Evolutionary conservation across 495 filamentous ascomycete genomes (phyloP), one percentile per base, ranked within the genome.

Genomic region (Penicillium psychrofluorescens): DNA sequence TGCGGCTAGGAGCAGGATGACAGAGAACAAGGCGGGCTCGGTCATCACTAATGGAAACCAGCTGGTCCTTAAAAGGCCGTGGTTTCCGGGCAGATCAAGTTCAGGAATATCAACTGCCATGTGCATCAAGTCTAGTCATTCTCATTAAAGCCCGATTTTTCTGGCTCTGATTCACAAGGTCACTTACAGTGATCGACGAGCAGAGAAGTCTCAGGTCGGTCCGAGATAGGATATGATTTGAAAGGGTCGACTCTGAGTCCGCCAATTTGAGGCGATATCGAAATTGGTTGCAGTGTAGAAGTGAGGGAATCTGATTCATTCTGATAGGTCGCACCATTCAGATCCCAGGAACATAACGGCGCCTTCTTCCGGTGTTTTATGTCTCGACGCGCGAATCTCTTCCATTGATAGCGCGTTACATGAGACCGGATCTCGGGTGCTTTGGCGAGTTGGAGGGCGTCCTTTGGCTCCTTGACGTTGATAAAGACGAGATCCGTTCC

Each of bases 51-150:
- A 51, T 5, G 71, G 71, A 41, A 71, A 70, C 67, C 70, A 75
- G n/a, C 46, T 47, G 14, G 66, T 61, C 28, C 71, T 55, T 15
- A 76, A 55, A 8, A 67, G 63, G 12, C 59, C 66, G 7, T 38
- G 50, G 22, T 56, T 54, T 1, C 54, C 58, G 9, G 56, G 54
- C 15, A 54, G 54, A 36, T 72, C 70, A 13, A 76, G 54, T 35
- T 72, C 66, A 12, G 70, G 72, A 11, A 75, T 71, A 45, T 72
- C 66, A 16, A 64, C 54, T 14, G 66, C 71, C 61, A 75, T 64
- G 50, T 61, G 51, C 8, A 61, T 43, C n/a, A 71, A 48, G 47
- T 74, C 67, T 73, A 31, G 12, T 12, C 11, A 40, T 44, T 3
- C 15, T 16, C 1, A 16, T 1, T 16, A 16, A 16, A 16, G 15